Evolutionary conservation across 2,329 filamentous ascomycete species (phyloP), one percentile per base, ranked within the genome.

Genomic region (Colletotrichum spaethianum): DNA sequence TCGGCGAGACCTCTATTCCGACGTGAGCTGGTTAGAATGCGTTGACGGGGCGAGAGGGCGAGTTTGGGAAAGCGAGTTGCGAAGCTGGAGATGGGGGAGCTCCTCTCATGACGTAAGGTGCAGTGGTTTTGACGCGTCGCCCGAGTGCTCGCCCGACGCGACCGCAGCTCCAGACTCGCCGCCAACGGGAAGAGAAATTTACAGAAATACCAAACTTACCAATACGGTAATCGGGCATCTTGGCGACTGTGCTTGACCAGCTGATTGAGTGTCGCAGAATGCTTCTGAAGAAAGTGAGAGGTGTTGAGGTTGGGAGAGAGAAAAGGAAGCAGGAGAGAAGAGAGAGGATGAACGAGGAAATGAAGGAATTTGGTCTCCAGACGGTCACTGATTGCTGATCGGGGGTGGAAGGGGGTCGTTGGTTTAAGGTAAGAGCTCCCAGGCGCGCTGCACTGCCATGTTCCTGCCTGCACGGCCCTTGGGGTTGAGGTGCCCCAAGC

Each of bases 1-100:
- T 93, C 56, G 86, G 83, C n/a, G 93, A 89, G 40, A 92, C 76
- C 81, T 97, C 95, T 97, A 78, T n/a, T 38, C 33, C 23, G 59
- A 40, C 40, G 66, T 76, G 52, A 76, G 72, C 40, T 33, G 7
- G 8, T 72, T 16, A 70, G 65, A 36, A 48, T 26, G 23, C n/a
- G 20, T 23, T 33, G 9, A 63, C n/a, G 23, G 55, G 23, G 12
- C 20, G 66, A 53, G n/a, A 67, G 61, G 62, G 66, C n/a, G 57
- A 55, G 52, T 55, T 33, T 55, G 18, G 28, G 50, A 8, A 6
- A 28, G 6, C 20, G 16, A 23, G 36, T 5, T 18, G 18, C 38
- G 42, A 57, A 42, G 61, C 40, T 44, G 33, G 46, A 55, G 26
- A 52, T 16, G 36, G 56, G n/a, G 36, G 28, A 36, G 52, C 33